Conservation (phyloP, 768 basidiomycete genomes). For the Pisolithus sp. region DNA sequence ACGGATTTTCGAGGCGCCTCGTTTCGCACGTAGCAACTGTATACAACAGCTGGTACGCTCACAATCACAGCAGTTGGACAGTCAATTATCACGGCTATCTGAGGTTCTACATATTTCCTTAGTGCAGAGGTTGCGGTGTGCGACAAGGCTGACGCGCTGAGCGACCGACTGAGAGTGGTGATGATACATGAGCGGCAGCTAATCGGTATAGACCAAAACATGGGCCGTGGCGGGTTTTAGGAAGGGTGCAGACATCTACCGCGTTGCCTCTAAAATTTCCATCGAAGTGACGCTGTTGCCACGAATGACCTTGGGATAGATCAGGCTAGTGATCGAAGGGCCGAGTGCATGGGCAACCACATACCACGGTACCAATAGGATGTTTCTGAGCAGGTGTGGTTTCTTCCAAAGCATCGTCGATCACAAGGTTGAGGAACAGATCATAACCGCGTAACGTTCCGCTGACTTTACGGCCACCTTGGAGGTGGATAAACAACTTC, state of each 20-base stretch:
- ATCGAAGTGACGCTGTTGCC: constrained; percentile 96
- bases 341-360: constrained; percentile 25
- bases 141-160: background rate
- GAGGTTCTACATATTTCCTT: background rate
- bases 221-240: background rate
- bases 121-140: background rate
- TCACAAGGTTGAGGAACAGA: constrained; percentile 95
- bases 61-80: too few relatives aligned
- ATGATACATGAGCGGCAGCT: background rate
- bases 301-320: constrained; percentile 70
- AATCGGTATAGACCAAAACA: background rate
- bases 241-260: constrained; percentile 13
- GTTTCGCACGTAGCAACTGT: too few relatives aligned
- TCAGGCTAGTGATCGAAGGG: background rate
- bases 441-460: constrained; percentile 95
- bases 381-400: constrained; percentile 83
- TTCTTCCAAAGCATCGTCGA: constrained; percentile 95
- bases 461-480: constrained; percentile 93
- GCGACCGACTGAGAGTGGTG: background rate
- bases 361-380: constrained; percentile 86
- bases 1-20: too few relatives aligned
- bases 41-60: too few relatives aligned
- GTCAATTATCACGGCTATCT: too few relatives aligned
- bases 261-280: constrained; percentile 74
- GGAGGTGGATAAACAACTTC: constrained; percentile 87